Base-by-base conservation (phyloP, 768 basidiomycete species). In the Dentipellis fragilis region DNA sequence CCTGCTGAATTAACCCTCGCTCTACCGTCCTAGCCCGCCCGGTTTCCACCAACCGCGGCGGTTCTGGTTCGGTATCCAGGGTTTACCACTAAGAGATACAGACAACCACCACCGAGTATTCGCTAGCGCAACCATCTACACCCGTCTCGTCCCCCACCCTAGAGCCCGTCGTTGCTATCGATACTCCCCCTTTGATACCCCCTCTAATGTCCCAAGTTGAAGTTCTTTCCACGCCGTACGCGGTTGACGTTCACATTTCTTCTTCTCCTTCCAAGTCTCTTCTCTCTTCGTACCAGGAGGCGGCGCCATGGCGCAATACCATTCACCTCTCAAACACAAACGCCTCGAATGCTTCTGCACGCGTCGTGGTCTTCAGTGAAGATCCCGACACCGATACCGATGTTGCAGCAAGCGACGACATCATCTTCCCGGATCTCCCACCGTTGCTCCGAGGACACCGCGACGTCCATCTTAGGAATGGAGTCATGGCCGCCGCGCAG, bases 391-490 rank as follows among this genome's bases (percentile, higher is more conserved):
- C 29, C 16, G 17, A 7, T 49, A 11, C 19, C 48, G 22, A 49
- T 23, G 48, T 16, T 11, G 21, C 17, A 35, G 29, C 14, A 9
- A 29, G 29, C 16, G 74, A 72, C 51, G 80, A 80, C 37, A 64
- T 65, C 45, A 72, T 80, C 22, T 83, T 87, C 64, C 75, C 82
- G 2, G 75, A 72, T 8, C 74, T 92, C 9, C 88, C 89, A 8
- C 80, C 83, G 16, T 76, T 92, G 35, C 68, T 74, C 62, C 73
- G 73, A 56, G 89, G 88, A 17, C 85, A 85, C 62, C 80, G 86
- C 29, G 83, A 86, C 51, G 65, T 87, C 35, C 89, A 89, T 66
- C 77, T 92, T 52, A 75, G 88, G 49, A 80, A 80, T 59, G 87
- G 87, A n/a, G 79, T 92, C 54, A 83, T 89, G 73, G 75, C 76